Evolutionary conservation across 805 yeast species (phyloP).

Genomic region (Candida sphagnicola): DNA sequence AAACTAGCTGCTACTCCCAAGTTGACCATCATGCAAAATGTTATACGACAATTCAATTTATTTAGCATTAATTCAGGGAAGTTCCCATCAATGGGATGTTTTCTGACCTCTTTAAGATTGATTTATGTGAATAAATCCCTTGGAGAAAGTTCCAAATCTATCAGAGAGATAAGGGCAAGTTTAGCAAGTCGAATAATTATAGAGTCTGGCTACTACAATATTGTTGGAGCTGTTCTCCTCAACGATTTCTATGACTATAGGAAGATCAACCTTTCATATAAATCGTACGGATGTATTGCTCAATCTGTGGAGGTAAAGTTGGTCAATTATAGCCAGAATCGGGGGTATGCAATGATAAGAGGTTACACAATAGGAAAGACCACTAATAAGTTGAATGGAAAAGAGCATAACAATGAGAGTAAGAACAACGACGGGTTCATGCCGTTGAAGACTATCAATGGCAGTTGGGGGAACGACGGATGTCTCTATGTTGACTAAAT

Average conservation of each 20-base stretch:
- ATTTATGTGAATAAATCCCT: constrained; percentile 36
- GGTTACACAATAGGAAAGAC: constrained; percentile 65
- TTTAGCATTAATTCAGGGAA: constrained; percentile 1
- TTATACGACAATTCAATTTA: not conserved
- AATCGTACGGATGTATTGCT: constrained; percentile 53
- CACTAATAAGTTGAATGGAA: constrained; percentile 14
- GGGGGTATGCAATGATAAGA: constrained; percentile 53
- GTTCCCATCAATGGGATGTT: not conserved
- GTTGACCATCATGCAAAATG: not conserved
- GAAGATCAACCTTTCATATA: constrained; percentile 29
- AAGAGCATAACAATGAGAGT: constrained; percentile 7
- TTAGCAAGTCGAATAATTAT: constrained; percentile 48
- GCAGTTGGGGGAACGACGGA: constrained; percentile 69
- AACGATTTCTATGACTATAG: constrained; percentile 65
- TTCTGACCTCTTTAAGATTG: constrained; percentile 24
- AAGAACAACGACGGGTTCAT: constrained; percentile 35
- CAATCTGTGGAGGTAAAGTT: constrained; percentile 61
- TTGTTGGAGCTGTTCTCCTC: constrained; percentile 55
- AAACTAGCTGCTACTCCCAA: not conserved
- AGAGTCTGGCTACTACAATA: constrained; percentile 43
- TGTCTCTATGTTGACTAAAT: constrained; percentile 50
- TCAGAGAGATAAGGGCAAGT: constrained; percentile 42
- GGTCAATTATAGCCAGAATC: constrained; percentile 28
- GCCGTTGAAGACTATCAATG: constrained; percentile 43
- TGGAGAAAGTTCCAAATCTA: constrained; percentile 14